Base-by-base conservation (phyloP, 495 filamentous ascomycete species). In the Thozetella sp. region DNA sequence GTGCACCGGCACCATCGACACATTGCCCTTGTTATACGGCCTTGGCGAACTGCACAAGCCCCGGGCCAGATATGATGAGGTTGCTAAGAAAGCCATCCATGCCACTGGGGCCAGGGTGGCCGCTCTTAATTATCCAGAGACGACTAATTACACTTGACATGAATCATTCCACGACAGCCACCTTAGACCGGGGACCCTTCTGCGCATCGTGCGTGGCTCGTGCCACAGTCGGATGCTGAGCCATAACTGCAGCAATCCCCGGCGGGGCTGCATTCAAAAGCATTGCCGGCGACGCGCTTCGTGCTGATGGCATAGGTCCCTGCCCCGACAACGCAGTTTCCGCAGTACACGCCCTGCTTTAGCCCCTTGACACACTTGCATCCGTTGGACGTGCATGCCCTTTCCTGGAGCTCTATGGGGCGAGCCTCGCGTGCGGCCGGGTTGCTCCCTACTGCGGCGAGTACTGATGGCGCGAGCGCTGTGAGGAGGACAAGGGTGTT, bases 341-440 rank as follows among this genome's bases (percentile, higher is more conserved):
- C 50, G 22, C 50, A 52, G 50, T 52, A 52, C 19, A 52, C 50
- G 2, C 50, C 50, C 22, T 52, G 50, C 19, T 22, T 52, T n/a
- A 52, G 50, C 19, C 50, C 22, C 19, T 6, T 2, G 17, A 24
- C 50, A 17, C 50, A 52, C 17, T 52, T 52, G 50, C 50, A 52
- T 12, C 50, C 50, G 17, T 52, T 52, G 19, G 2, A 22, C 12
- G 19, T 24, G 22, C 50, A 52, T 12, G 50, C 50, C 50, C 50
- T 2, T 22, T 12, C 22, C 13, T 22, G 2, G 22, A 52, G 50
- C 13, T 52, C 6, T 6, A 6, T 15, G 30, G 6, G 30, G 30
- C 15, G 6, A 15, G 30, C 30, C 15, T 37, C 30, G 15, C 6
- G 15, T 6, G 6, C 30, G 30, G 6, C 30, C 6, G 6, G 15